Evolutionary conservation across 2,329 filamentous ascomycete species (phyloP).

Genomic region (Aspergillus intermedius): DNA sequence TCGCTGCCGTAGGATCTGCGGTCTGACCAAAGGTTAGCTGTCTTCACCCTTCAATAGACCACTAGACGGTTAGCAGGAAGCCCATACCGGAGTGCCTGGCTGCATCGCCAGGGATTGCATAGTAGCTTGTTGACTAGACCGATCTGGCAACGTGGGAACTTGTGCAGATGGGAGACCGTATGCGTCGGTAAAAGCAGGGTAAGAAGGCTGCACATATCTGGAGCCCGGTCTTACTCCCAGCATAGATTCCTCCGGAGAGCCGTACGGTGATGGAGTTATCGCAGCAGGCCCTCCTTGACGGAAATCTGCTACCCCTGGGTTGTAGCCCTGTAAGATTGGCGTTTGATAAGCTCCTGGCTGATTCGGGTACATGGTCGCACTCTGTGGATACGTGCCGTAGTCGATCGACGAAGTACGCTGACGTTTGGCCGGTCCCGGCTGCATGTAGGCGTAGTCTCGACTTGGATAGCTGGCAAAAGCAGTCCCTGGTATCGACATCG

Average conservation of each 20-base stretch:
- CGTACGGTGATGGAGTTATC: constrained; percentile 11
- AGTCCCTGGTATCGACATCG: constrained; percentile 28
- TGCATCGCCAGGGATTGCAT: constrained; percentile 33
- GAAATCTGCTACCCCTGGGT: constrained; percentile 32
- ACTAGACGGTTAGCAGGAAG: constrained; percentile 15
- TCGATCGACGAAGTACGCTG: constrained; percentile 34
- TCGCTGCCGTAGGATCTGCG: constrained; percentile 29
- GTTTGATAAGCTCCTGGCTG: constrained; percentile 28
- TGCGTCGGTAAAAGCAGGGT: constrained; percentile 15
- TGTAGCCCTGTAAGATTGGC: constrained; percentile 29
- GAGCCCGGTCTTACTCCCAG: constrained; percentile 13
- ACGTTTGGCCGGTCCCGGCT: constrained; percentile 28
- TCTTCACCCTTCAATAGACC: constrained; percentile 9
- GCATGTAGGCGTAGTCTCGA: constrained; percentile 32
- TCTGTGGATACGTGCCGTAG: constrained; percentile 31
- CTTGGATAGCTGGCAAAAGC: constrained; percentile 28
- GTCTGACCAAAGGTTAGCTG: constrained; percentile 28
- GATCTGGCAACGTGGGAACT: constrained; percentile 31
- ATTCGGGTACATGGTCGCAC: constrained; percentile 25
- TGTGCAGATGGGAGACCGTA: constrained; percentile 28
- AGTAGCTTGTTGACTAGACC: constrained; percentile 29
- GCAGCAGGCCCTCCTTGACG: constrained; percentile 17
- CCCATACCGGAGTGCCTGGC: constrained; percentile 33
- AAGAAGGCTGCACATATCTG: constrained; percentile 11
- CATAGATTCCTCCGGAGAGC: constrained; percentile 12